Evolutionary conservation across 768 basidiomycete species (phyloP), one percentile per base, ranked within the genome.

Genomic region (Boletus patriciae): DNA sequence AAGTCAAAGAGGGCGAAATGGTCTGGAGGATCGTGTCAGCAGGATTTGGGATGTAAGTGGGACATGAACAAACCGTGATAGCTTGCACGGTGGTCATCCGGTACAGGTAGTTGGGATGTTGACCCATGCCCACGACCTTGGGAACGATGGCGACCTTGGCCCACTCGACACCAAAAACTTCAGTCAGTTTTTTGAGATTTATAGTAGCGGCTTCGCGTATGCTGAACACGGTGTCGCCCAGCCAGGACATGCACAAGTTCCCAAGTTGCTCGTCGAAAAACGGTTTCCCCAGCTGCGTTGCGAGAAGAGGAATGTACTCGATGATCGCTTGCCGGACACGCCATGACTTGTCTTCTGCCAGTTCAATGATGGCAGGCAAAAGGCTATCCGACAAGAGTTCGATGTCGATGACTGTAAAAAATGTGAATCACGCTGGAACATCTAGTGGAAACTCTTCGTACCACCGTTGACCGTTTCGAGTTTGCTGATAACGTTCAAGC

Each of bases 271-370:
- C 97, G 73, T 99, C 95, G 71, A 99, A 99, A 77, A 98, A 98
- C 27, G 88, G 80, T 65, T 92, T 92, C 52, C 97, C 97, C 54
- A 99, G 83, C 71, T 99, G 97, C n/a, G 89, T 94, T 42, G 97
- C 95, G 45, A 99, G 88, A 21, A 98, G 84, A n/a, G 97, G 97
- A 65, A 99, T 91, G 76, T 99, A 98, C 74, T 98, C 97, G 74
- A 99, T 99, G 77, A 99, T 98, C 9, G 97, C 97, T 74, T 99
- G 97, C 64, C 97, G 89, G 19, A 99, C 96, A 29, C 97, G 90
- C 97, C 97, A 99, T 58, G 97, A 97, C 72, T 98, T 99, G 79
- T 99, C 97, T 73, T 98, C 96, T 9, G 97, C 97, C 34, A 99
- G 80, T 70, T 98, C 92, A 60, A 98, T 91, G 62, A 99, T 98